Base-by-base conservation (phyloP, 257 asterid species). In the Mitragyna speciosa region DNA sequence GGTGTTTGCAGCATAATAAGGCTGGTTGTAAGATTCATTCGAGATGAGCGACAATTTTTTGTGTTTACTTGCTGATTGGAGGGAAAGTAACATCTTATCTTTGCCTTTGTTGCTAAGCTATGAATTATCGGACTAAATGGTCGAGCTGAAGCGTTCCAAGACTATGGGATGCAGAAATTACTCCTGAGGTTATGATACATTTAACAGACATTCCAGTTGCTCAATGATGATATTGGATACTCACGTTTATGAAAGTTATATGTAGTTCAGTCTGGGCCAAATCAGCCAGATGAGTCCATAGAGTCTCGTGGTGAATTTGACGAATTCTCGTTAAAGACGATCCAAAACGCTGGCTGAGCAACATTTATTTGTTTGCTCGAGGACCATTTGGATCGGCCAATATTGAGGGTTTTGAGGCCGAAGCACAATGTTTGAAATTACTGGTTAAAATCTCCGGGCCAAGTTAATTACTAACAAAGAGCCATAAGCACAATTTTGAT, bases 21-120 rank as follows among this genome's bases (percentile, higher is more conserved):
- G 70, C 6, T 52, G 76, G 43, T 66, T 63, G 77, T 41, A 51
- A 66, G 31, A 68, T 52, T 39, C 49, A 74, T 49, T 63, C 26
- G 14, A 49, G 76, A 5, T 36, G 58, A 30, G 26, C 26, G 45
- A 39, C 52, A 49, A 31, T 39, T 45, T 45, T 36, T 26, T 64
- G 63, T 61, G 47, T 76, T 31, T 28, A 6, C 48, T 73, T 51
- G 48, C 63, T 30, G 41, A 28, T 54, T n/a, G 78, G 33, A 33
- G 33, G 30, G 39, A 33, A 54, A 39, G 19, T 9, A 58, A 74
- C 52, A 54, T 54, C 36, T 74, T 14, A 2, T 20, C 14, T 30
- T 68, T 68, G 9, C 26, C 72, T 6, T 28, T 28, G 17, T 63
- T 28, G 41, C 70, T 39, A 12, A 64, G 36, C 39, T 12, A 33